These are phyloP conservation scores for Coemansia sp. DNA, from an alignment of 192 early-diverging fungal genomes.

Conservation along the genomic window DNA sequence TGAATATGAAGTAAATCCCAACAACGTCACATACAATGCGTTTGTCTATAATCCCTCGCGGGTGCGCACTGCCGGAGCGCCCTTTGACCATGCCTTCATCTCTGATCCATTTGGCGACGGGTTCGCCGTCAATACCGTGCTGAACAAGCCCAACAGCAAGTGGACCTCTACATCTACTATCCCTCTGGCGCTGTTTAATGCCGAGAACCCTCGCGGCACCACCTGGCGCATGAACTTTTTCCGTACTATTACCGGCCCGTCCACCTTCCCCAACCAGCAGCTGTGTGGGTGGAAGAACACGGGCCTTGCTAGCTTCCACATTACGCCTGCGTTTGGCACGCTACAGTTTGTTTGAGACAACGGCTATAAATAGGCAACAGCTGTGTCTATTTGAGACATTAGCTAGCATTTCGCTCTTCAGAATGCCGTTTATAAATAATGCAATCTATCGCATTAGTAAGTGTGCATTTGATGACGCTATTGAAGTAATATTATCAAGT, in stretches of 20 bases:
- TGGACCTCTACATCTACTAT: constrained; percentile 30
- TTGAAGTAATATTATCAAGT: too few species aligned
- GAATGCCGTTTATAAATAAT: neutral
- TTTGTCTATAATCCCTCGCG: constrained; percentile 49
- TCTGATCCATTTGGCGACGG: constrained; percentile 44
- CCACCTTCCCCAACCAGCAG: constrained; percentile 40
- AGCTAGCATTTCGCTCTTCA: neutral
- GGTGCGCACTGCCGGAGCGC: constrained; percentile 22
- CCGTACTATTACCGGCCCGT: constrained; percentile 36
- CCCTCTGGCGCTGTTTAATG: constrained; percentile 48
- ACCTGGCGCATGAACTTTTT: constrained; percentile 53
- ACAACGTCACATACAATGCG: constrained; percentile 47
- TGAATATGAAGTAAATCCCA: constrained; percentile 46
- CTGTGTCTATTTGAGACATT: neutral
- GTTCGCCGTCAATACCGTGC: constrained; percentile 28
- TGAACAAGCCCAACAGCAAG: constrained; percentile 18
- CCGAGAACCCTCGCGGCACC: constrained; percentile 33
- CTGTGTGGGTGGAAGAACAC: constrained; percentile 50
- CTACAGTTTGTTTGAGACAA: constrained; percentile 24
- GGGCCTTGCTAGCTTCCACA: constrained; percentile 40
- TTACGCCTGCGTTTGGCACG: constrained; percentile 37
- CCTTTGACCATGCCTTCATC: constrained; percentile 45
- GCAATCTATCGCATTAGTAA: neutral
- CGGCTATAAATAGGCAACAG: too few species aligned
- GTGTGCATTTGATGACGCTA: neutral